Conservation (phyloP, 2,329 filamentous ascomycete genomes). For the Fusarium sp. region DNA sequence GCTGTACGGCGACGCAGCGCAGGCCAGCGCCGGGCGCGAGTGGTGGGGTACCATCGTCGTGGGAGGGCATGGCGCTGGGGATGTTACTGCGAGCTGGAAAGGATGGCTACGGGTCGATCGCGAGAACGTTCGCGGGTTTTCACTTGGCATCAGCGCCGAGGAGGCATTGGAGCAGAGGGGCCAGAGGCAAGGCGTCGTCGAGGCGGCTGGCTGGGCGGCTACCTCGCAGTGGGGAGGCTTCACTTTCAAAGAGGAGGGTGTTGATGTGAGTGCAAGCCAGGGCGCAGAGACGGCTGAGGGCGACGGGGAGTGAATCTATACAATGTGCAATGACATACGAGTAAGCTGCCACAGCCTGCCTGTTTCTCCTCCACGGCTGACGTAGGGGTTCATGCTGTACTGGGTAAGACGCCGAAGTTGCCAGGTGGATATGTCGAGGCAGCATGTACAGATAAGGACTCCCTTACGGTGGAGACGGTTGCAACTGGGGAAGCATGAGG, state of each 20-base stretch:
- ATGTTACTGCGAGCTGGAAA: conserved; percentile 48
- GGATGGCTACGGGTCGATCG: conserved; percentile 64
- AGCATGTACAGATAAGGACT: conserved; percentile 6
- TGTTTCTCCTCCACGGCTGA: conserved; percentile 5
- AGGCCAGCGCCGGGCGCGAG: conserved; percentile 55
- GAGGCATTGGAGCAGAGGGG: conserved; percentile 56
- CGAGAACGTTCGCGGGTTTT: conserved; percentile 52
- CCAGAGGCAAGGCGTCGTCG: conserved; percentile 51
- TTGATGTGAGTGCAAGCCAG: conserved; percentile 2
- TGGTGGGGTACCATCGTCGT: conserved; percentile 68
- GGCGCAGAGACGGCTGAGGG: background rate
- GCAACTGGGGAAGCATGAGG: conserved; percentile 1
- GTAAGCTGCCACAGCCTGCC: background rate
- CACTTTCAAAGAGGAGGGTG: conserved; percentile 46
- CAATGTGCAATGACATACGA: background rate
- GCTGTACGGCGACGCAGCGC: conserved; percentile 55
- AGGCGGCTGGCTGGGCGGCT: conserved; percentile 56
- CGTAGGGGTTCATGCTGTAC: conserved; percentile 4
- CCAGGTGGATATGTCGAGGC: background rate
- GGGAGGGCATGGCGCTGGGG: conserved; percentile 51
- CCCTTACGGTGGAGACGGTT: background rate
- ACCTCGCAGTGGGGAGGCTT: conserved; percentile 60
- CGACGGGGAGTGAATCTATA: background rate
- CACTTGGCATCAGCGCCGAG: conserved; percentile 51
- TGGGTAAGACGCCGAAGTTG: background rate